Evolutionary conservation across 2,329 filamentous ascomycete genomes (phyloP), one percentile per base, ranked within the genome.

Genomic region (Nemania serpens): DNA sequence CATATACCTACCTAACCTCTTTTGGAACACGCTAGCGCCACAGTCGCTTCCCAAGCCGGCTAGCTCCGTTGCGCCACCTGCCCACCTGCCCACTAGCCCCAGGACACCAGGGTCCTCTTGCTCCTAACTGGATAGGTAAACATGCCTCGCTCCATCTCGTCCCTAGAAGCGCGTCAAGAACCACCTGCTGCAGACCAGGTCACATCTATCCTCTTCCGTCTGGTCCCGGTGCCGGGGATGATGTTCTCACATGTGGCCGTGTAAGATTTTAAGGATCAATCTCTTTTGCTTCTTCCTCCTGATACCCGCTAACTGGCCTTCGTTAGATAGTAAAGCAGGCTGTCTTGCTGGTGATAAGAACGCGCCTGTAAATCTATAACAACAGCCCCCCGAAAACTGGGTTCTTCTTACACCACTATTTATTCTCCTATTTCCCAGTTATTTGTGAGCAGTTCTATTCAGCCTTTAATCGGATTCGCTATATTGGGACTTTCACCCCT

Each of bases 101-200:
- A 57, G 29, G 46, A 49, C 59, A 36, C 55, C 47, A 58, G 54
- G 59, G 59, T 51, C 37, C 52, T 46, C 22, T n/a, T 20, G 12
- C 22, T 41, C 37, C 33, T 45, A 20, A 37, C 33, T 15, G 13
- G 36, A 18, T 37, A 49, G 18, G 25, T 49, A 50, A 58, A 55
- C 59, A 48, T 34, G 12, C 6, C 36, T 52, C 25, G 42, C 49
- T 55, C 55, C 54, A 54, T 62, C 47, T 37, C 7, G 17, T 47
- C n/a, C 34, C 25, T 29, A n/a, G 45, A 65, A 59, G 62, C 62
- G 62, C 62, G 62, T 64, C 59, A 36, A 64, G 59, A 55, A 39
- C 57, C 55, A 36, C 52, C 43, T 42, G 12, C 45, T 37, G 18
- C 48, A 50, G 39, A 33, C 18, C 36, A 45, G 25, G 29, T 36